These are phyloP conservation scores for Aspergillus nanangensis DNA, from an alignment of 495 filamentous ascomycete genomes.

Conservation along the genomic window DNA sequence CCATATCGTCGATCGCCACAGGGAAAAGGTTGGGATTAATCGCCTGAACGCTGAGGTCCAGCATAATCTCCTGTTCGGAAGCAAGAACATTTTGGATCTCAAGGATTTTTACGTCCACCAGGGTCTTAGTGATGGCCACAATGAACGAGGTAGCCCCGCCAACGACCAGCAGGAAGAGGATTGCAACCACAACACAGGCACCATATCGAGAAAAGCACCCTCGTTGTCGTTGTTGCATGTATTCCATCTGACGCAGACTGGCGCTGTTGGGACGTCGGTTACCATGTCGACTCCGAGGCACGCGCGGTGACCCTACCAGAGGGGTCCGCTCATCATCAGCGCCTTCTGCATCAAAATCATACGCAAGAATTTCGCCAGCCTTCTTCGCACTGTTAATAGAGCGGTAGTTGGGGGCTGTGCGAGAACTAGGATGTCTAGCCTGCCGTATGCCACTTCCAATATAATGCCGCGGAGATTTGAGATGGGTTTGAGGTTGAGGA, in stretches of 20 bases:
- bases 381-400: constrained; percentile 46
- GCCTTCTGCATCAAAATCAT: constrained; percentile 68
- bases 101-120: constrained; percentile 68
- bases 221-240: constrained; percentile 62
- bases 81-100: constrained; percentile 86
- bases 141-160: constrained; percentile 81
- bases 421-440: constrained; percentile 28
- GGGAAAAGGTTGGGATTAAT: constrained; percentile 89
- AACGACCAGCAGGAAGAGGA: constrained; percentile 71
- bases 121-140: constrained; percentile 83
- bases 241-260: constrained; percentile 68
- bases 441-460: constrained; percentile 32
- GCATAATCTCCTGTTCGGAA: constrained; percentile 91
- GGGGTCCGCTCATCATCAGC: constrained; percentile 91
- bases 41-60: constrained; percentile 84
- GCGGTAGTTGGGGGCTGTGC: constrained; percentile 32
- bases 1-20: constrained; percentile 75
- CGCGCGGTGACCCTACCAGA: constrained; percentile 63
- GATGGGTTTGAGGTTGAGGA: constrained; percentile 37
- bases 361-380: constrained; percentile 52
- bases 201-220: constrained; percentile 69
- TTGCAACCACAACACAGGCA: constrained; percentile 69
- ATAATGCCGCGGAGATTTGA: constrained; percentile 60
- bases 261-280: constrained; percentile 53
- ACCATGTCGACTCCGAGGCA: constrained; percentile 53